These are phyloP conservation scores for Phalaenopsis hybrid DNA, from an alignment of 116 monocot genomes.

Conservation along the genomic window DNA sequence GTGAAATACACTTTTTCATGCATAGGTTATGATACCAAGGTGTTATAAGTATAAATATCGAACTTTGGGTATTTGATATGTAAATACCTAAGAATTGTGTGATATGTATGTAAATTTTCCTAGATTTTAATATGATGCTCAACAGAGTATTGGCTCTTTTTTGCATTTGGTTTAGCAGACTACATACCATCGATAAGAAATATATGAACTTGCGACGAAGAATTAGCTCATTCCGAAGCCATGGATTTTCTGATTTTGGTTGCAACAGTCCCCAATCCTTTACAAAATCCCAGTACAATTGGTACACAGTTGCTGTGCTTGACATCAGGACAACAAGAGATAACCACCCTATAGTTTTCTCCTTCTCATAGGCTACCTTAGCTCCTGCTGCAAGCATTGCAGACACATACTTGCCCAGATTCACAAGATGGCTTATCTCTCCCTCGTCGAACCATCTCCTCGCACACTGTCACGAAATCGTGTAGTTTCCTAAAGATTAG, in stretches of 20 bases:
- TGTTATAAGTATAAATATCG: too few species aligned
- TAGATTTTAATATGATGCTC: too few species aligned
- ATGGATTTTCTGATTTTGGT: slow-evolving; percentile 29
- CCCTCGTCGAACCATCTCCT: slow-evolving; percentile 45
- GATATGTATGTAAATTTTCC: too few species aligned
- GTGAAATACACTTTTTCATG: too few species aligned
- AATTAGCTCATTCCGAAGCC: slow-evolving; percentile 37
- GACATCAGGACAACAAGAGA: slow-evolving; percentile 25
- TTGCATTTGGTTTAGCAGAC: too few species aligned
- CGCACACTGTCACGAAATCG: slow-evolving; percentile 22
- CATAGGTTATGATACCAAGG: too few species aligned
- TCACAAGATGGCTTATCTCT: slow-evolving; percentile 27
- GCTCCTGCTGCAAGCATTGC: slow-evolving; percentile 40
- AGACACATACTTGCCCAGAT: slow-evolving; percentile 45
- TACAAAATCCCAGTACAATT: slow-evolving; percentile 49
- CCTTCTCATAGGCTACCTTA: slow-evolving; percentile 34
- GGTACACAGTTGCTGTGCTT: slow-evolving; percentile 35
- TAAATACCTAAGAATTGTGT: too few species aligned
- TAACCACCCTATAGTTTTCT: slow-evolving; percentile 18
- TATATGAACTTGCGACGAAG: slow-evolving; percentile 31
- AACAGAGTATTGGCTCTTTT: too few species aligned
- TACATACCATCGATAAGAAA: slow-evolving; percentile 35
- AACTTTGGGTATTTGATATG: too few species aligned
- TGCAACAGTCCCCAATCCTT: slow-evolving; percentile 42
- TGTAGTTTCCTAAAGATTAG: background rate